Evolutionary conservation across 805 yeast species (phyloP).

Genomic region (Ogataea haglerorum): DNA sequence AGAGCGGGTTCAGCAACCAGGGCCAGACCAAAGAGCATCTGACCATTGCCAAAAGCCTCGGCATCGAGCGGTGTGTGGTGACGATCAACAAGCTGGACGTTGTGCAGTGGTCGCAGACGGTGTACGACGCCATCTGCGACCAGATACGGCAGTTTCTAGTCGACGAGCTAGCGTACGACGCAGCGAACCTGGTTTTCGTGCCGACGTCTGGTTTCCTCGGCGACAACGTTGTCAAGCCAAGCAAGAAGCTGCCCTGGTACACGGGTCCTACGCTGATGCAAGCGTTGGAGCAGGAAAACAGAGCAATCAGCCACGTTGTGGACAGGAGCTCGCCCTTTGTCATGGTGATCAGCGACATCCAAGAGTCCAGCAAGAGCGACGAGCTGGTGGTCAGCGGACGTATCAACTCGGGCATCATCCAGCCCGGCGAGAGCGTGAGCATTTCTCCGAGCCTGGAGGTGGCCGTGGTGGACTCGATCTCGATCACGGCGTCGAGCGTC

Average conservation of each 20-base stretch:
- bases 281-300: constrained; percentile 36
- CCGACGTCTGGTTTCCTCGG: constrained; percentile 74
- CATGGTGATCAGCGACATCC: constrained; percentile 62
- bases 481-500: constrained; percentile 26
- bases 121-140: constrained; percentile 49
- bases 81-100: constrained; percentile 72
- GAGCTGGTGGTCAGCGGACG: constrained; percentile 61
- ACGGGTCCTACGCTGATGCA: constrained; percentile 47
- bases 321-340: constrained; percentile 42
- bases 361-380: constrained; percentile 42
- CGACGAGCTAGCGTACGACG: constrained; percentile 49
- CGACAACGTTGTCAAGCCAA: constrained; percentile 53
- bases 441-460: constrained; percentile 50
- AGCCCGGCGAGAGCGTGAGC: constrained; percentile 63
- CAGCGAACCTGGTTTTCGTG: constrained; percentile 43
- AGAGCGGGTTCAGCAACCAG: constrained; percentile 59
- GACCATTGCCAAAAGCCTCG: constrained; percentile 61
- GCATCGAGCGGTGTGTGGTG: constrained; percentile 57
- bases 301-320: constrained; percentile 11
- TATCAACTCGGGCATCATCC: constrained; percentile 63
- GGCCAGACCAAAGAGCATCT: constrained; percentile 84
- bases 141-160: constrained; percentile 50
- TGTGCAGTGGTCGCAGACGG: constrained; percentile 50
- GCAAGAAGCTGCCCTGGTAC: constrained; percentile 29
- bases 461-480: constrained; percentile 39